These are phyloP conservation scores for Mallotus japonicus DNA, from an alignment of 441 rosid species.

Conservation along the genomic window DNA sequence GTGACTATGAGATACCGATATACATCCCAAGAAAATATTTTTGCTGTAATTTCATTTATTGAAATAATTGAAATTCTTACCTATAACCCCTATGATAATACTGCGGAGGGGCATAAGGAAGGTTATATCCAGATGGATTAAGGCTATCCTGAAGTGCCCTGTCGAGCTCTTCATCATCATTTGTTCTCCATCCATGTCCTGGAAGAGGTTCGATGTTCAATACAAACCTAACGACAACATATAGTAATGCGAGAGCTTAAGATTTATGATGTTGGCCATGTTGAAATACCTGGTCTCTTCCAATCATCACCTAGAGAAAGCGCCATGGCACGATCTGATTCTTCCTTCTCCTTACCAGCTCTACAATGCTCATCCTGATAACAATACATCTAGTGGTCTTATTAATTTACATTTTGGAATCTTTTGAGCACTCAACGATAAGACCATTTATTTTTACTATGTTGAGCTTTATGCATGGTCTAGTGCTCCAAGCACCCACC, in stretches of 20 bases:
- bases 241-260: too few relatives aligned
- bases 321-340: constrained; percentile 65
- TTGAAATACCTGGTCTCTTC: too few relatives aligned
- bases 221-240: not conserved
- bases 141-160: constrained; percentile 43
- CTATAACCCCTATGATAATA: constrained; percentile 39
- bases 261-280: too few relatives aligned
- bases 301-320: constrained; percentile 57
- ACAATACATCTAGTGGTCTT: not conserved
- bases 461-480: too few relatives aligned
- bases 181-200: constrained; percentile 55
- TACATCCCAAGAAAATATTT: not conserved
- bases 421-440: too few relatives aligned
- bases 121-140: constrained; percentile 41
- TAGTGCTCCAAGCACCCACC: too few relatives aligned
- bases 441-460: too few relatives aligned
- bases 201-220: constrained; percentile 12
- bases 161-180: constrained; percentile 46
- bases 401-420: too few relatives aligned
- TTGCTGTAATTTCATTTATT: not conserved
- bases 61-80: constrained; percentile 31
- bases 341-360: constrained; percentile 61
- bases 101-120: constrained; percentile 51
- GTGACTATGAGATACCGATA: too few relatives aligned
- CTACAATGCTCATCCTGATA: constrained; percentile 62